phyloP scores from a whole-genome alignment of 129 eudicot genomes.

The Centaurea solstitialis region DNA sequence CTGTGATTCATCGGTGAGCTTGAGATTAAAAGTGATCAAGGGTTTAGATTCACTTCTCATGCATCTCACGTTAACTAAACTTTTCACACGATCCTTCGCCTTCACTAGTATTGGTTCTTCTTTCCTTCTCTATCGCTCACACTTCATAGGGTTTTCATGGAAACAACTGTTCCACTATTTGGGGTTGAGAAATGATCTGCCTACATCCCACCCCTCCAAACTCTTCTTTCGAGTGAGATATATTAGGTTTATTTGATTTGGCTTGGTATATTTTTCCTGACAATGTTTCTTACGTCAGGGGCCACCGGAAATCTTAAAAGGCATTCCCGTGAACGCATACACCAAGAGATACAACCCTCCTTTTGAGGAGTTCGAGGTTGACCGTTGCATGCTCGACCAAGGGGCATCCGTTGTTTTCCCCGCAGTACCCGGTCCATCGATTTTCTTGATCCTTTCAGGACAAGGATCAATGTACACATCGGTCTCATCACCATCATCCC shows the following conservation, averaged over 20 bases:
- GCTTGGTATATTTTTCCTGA: background rate
- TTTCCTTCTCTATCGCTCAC: background rate
- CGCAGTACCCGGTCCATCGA: conserved; percentile 63
- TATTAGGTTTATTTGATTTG: background rate
- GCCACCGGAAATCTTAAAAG: conserved; percentile 63
- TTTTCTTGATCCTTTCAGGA: conserved; percentile 63
- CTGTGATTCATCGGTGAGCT: no score
- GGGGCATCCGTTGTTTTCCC: conserved; percentile 54
- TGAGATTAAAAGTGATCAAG: no score
- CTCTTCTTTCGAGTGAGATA: background rate
- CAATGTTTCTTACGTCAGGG: conserved; percentile 45
- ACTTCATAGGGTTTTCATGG: no score
- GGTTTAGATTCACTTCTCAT: no score
- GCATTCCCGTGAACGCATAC: conserved; percentile 45
- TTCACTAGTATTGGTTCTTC: background rate
- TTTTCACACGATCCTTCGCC: no score
- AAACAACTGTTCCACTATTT: no score
- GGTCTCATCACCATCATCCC: background rate
- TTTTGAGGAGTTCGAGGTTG: conserved; percentile 91
- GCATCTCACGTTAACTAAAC: no score
- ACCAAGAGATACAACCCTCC: conserved; percentile 74
- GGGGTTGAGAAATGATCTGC: background rate
- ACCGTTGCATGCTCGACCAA: conserved; percentile 50
- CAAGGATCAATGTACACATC: conserved; percentile 49
- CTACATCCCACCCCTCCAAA: background rate